Evolutionary conservation across 1,284 basidiomycete genomes (phyloP).

Genomic region (Moesziomyces parantarcticus): DNA sequence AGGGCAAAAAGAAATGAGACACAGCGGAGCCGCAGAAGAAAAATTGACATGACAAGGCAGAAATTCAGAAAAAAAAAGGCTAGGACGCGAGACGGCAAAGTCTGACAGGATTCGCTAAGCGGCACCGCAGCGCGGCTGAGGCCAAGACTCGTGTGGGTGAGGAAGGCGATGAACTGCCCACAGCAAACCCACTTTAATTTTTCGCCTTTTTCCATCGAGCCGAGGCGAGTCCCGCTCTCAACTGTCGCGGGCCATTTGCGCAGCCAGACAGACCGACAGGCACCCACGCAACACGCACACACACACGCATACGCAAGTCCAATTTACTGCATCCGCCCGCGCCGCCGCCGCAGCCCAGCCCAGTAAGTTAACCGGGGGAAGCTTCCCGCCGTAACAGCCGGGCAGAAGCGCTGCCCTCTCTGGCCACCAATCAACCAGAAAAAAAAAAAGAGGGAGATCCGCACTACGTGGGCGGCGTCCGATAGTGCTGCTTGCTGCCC

Average conservation of each 20-base stretch:
- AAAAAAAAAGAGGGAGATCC: too few relatives aligned
- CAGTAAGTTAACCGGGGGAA: neutral
- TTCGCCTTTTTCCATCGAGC: neutral
- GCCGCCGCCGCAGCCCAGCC: neutral
- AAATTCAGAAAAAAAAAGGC: neutral
- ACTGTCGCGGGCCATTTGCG: neutral
- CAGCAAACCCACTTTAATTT: neutral
- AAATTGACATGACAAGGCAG: too few relatives aligned
- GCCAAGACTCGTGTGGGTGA: too few relatives aligned
- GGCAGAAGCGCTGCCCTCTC: neutral
- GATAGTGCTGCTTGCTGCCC: neutral
- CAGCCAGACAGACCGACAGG: neutral
- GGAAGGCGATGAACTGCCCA: too few relatives aligned
- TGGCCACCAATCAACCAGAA: too few relatives aligned
- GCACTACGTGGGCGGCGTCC: neutral
- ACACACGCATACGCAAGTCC: neutral
- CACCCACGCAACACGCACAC: neutral
- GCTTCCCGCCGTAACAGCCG: neutral
- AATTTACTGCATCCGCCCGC: neutral
- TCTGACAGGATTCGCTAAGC: neutral
- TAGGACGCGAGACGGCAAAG: neutral
- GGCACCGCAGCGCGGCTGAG: too few relatives aligned
- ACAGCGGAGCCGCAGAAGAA: neutral
- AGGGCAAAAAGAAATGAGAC: neutral
- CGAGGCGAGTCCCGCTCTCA: neutral